Percentiles rank a stretch among this genome's conserved stretches.
Evolutionary conservation across 2,329 filamentous ascomycete genomes (phyloP).

Genomic region (Ophiostoma quercus): DNA sequence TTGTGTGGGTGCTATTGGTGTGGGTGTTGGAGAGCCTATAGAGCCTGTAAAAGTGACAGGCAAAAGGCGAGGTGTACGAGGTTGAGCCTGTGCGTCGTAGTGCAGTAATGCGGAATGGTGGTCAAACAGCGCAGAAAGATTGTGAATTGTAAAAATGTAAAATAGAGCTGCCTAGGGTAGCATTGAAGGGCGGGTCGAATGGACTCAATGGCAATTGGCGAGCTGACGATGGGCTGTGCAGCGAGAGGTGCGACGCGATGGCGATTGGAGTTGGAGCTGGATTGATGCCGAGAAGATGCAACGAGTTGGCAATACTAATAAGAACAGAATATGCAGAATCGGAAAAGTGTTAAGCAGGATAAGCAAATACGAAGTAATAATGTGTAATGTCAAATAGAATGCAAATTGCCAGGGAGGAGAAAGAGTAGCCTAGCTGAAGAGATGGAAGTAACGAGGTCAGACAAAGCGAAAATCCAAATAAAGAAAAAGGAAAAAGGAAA

Average conservation of each 20-base stretch:
- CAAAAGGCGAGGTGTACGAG: background rate
- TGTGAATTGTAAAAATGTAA: background rate
- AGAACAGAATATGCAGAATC: background rate
- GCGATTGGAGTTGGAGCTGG: background rate
- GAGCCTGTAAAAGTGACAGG: background rate
- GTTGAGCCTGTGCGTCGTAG: background rate
- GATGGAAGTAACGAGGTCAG: slow-evolving; percentile 25
- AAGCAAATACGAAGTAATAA: background rate
- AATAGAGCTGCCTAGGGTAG: slow-evolving; percentile 18
- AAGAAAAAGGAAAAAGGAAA: slow-evolving; percentile 18
- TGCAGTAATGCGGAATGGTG: background rate
- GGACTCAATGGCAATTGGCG: slow-evolving; percentile 15
- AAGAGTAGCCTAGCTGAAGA: background rate
- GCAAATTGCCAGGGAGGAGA: slow-evolving; percentile 4
- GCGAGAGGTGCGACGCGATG: slow-evolving; percentile 12
- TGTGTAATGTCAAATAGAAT: background rate
- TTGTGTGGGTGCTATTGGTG: background rate
- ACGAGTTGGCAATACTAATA: background rate
- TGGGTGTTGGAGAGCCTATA: background rate
- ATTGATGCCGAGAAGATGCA: background rate
- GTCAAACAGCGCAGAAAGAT: slow-evolving; percentile 7
- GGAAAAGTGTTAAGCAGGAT: background rate
- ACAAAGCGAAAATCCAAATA: slow-evolving; percentile 13
- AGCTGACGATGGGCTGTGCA: slow-evolving; percentile 10
- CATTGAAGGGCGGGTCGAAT: slow-evolving; percentile 19